A percentile compares a stretch with the other conserved stretches of the same genome.
Evolutionary conservation across 495 filamentous ascomycete species (phyloP).

Genomic region (Trichoderma asperelloides): DNA sequence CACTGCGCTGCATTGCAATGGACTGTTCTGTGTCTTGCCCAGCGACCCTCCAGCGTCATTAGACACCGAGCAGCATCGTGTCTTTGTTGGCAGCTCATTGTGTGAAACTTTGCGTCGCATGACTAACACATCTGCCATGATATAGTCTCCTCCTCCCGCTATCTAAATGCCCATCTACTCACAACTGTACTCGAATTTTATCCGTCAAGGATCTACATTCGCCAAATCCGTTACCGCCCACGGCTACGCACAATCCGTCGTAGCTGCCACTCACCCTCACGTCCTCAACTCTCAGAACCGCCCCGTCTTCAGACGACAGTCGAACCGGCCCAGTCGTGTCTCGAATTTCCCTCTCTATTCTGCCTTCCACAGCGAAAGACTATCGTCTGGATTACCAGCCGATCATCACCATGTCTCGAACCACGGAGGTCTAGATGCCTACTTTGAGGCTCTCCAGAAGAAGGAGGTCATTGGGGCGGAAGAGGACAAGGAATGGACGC

Average conservation of each 20-base stretch:
- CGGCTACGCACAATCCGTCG: constrained; percentile 95
- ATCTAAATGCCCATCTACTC: constrained; percentile 56
- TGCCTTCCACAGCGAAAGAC: constrained; percentile 53
- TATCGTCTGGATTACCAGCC: constrained; percentile 21
- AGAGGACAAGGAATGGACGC: constrained; percentile 71
- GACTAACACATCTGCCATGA: constrained; percentile 5
- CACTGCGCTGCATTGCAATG: too few relatives aligned
- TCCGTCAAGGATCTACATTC: constrained; percentile 74
- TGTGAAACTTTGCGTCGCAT: background rate
- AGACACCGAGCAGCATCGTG: background rate
- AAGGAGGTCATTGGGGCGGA: constrained; percentile 51
- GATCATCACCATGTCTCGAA: constrained; percentile 34
- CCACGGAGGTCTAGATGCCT: constrained; percentile 62
- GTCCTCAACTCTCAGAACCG: constrained; percentile 65
- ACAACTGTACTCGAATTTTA: constrained; percentile 66
- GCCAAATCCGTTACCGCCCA: constrained; percentile 83
- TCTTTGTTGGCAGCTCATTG: background rate
- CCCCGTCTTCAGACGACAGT: constrained; percentile 43
- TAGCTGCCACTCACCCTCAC: constrained; percentile 80
- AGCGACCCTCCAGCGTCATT: too few relatives aligned
- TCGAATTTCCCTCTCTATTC: constrained; percentile 59
- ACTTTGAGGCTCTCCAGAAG: constrained; percentile 81
- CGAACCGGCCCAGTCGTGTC: constrained; percentile 46
- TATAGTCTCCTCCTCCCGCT: constrained; percentile 33
- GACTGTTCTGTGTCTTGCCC: too few relatives aligned